Base-by-base conservation (phyloP, 495 filamentous ascomycete species). In the Saxophila tyrrhenica region DNA sequence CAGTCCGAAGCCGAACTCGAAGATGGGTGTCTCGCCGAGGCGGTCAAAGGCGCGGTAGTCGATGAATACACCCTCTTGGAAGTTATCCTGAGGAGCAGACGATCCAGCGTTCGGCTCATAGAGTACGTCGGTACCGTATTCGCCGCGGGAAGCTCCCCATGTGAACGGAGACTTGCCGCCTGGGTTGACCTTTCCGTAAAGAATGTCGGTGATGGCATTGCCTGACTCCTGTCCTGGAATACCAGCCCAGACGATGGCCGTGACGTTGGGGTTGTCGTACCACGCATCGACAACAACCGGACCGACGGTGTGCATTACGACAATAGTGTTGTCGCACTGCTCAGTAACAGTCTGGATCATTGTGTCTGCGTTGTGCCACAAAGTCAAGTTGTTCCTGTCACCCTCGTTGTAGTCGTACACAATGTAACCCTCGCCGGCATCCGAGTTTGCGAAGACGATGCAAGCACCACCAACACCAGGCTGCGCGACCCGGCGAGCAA, bases 1-100 rank as follows among this genome's bases (percentile, higher is more conserved):
- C 56, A 97, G 70, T 41, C 92, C 92, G 67, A 80, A 89, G 10
- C 92, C 92, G 59, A 97, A 98, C 66, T 94, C 88, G 66, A 85
- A 98, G 54, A 86, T 81, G 0, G 92, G 88, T 21, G 80, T 75
- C 50, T 84, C 78, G 39, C 81, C 72, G 25, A 74, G 72, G 67
- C 82, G 83, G 73, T 98, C 92, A 46, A 98, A 86, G 53, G 81
- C 73, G 51, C 92, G 86, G 69, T 98, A 98, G 70, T 98, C 92
- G 67, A 95, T 94, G 70, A 94, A 92, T 24, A 84, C 75, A 35
- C 91, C 91, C 62, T 96, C 90, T 22, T 74, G 74, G 67, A 90
- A 95, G 67, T 91, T 74, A 24, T 82, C 69, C 68, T 98, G 92
- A 2, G 89, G 89, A 20, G 83, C 76, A 21, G 59, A 75, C 17